Conservation (phyloP, 257 asterid species). For the Solanum virginianum region DNA sequence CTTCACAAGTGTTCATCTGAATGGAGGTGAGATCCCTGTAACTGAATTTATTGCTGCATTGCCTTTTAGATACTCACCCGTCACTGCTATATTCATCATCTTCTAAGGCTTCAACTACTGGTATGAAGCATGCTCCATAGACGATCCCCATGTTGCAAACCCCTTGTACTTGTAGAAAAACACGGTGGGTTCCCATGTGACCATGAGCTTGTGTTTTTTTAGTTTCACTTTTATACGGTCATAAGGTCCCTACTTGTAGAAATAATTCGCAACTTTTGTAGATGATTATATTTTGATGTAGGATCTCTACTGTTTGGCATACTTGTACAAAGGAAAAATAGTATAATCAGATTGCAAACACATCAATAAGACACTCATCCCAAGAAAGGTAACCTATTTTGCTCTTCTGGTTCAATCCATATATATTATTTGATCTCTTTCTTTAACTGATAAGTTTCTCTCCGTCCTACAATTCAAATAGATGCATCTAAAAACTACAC, state of each 20-base stretch:
- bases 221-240: not conserved
- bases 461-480: not conserved
- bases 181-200: not conserved
- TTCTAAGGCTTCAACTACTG: not conserved
- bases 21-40: not conserved
- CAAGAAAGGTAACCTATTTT: not conserved
- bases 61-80: not conserved
- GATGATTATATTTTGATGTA: not conserved
- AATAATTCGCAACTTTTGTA: not conserved
- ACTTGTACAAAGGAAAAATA: not conserved
- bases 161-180: not conserved
- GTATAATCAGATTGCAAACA: not conserved
- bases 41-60: not conserved
- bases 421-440: not conserved
- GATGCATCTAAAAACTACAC: not conserved
- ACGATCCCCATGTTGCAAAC: not conserved
- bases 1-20: not conserved
- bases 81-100: not conserved
- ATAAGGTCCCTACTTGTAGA: not conserved
- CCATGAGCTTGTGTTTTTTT: not conserved
- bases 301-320: not conserved
- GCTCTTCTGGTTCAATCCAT: not conserved
- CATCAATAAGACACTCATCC: not conserved
- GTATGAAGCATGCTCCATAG: not conserved
- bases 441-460: not conserved